phyloP scores from a whole-genome alignment of 1,284 basidiomycete genomes.

The Fomitopsis betulina region DNA sequence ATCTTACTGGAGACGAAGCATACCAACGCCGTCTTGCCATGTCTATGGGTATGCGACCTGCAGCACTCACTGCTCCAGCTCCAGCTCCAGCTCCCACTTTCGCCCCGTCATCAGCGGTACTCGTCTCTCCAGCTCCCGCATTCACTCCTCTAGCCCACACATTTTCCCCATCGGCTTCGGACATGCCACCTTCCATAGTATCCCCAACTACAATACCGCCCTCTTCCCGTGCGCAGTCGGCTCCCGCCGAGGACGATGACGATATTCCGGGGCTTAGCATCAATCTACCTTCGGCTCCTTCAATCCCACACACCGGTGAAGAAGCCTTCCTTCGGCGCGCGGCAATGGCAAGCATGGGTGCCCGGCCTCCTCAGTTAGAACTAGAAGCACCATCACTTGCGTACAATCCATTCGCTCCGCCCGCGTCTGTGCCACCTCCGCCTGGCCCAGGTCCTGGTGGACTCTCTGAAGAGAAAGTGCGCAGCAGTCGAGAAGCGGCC shows the following conservation, averaged over 20 bases:
- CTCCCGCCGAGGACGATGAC: conserved; percentile 23
- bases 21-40: conserved; percentile 53
- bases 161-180: neutral
- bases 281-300: conserved; percentile 17
- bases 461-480: conserved; percentile 49
- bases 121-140: conserved; percentile 3
- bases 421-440: conserved; percentile 47
- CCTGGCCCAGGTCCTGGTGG: conserved; percentile 45
- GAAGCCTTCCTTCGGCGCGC: conserved; percentile 65
- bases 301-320: conserved; percentile 50
- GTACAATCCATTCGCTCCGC: conserved; percentile 65
- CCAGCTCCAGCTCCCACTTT: conserved; percentile 1
- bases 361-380: conserved; percentile 16
- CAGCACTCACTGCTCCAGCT: conserved; percentile 5
- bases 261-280: conserved; percentile 26
- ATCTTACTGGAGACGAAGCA: conserved; percentile 54
- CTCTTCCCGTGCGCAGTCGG: conserved; percentile 13
- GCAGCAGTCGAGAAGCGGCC: conserved; percentile 65
- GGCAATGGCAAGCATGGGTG: conserved; percentile 43
- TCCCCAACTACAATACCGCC: neutral
- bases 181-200: neutral
- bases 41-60: conserved; percentile 29
- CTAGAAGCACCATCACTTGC: conserved; percentile 38
- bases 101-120: conserved; percentile 5
- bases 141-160: conserved; percentile 1